Conservation (phyloP, 2,329 filamentous ascomycete species). For the Aspergillus oerlinghausenensis region DNA sequence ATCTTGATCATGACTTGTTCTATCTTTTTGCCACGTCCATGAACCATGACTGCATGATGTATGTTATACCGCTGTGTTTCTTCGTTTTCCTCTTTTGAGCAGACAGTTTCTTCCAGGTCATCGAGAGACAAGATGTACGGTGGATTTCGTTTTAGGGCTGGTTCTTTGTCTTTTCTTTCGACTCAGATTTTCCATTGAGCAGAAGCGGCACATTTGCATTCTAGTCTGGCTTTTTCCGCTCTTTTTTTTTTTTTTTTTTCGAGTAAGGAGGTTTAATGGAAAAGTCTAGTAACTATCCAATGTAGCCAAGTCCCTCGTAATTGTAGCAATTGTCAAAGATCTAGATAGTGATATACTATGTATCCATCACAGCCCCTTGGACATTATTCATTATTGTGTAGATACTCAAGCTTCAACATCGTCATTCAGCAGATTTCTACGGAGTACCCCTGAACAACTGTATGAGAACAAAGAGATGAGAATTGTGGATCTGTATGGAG, state of each 20-base stretch:
- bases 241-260: neutral
- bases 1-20: conserved; percentile 16
- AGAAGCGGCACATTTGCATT: neutral
- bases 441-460: too few species aligned
- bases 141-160: conserved; percentile 16
- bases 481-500: neutral
- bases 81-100: conserved; percentile 11
- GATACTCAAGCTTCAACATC: neutral
- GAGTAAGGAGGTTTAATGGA: neutral
- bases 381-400: too few species aligned
- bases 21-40: conserved; percentile 21
- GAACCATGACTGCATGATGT: conserved; percentile 35
- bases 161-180: conserved; percentile 7
- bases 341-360: neutral
- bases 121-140: conserved; percentile 18
- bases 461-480: neutral
- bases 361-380: too few species aligned
- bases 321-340: neutral
- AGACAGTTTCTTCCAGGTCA: conserved; percentile 6
- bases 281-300: neutral
- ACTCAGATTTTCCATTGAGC: conserved; percentile 3
- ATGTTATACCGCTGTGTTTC: conserved; percentile 26
- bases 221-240: neutral
- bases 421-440: neutral
- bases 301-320: neutral